phyloP scores from a whole-genome alignment of 2,329 filamentous ascomycete genomes.

The Paracamarosporium sp. region DNA sequence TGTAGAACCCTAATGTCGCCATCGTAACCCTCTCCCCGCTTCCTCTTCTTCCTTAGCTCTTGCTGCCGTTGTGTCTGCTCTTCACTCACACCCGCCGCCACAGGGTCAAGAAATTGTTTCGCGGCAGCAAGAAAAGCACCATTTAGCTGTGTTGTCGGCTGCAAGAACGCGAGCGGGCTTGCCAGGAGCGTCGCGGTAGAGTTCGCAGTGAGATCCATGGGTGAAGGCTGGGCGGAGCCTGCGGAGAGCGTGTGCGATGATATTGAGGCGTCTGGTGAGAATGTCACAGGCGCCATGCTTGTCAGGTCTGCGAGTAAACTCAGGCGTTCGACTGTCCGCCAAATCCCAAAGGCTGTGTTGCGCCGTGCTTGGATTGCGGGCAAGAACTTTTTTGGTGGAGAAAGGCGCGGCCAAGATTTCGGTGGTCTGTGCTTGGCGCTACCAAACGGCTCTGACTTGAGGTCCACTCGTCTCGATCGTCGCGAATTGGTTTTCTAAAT shows the following conservation, averaged over 20 bases:
- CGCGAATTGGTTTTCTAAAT: too few species aligned
- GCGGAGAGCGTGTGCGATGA: slow-evolving; percentile 49
- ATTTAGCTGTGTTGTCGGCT: slow-evolving; percentile 71
- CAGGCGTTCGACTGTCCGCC: background rate
- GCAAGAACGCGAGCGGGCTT: slow-evolving; percentile 77
- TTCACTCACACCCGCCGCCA: slow-evolving; percentile 76
- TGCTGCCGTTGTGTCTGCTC: slow-evolving; percentile 73
- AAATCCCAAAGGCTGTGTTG: background rate
- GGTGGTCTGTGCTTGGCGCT: slow-evolving; percentile 8
- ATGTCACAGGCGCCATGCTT: slow-evolving; percentile 41
- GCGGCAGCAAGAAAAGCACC: slow-evolving; percentile 74
- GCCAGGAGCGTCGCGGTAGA: slow-evolving; percentile 66
- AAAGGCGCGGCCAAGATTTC: slow-evolving; percentile 10
- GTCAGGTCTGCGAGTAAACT: slow-evolving; percentile 7
- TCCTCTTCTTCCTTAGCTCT: slow-evolving; percentile 76
- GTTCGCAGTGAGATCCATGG: slow-evolving; percentile 46
- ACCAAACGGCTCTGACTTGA: background rate
- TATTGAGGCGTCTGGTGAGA: slow-evolving; percentile 48
- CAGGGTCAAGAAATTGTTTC: slow-evolving; percentile 80
- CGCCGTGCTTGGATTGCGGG: background rate
- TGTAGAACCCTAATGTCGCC: slow-evolving; percentile 66
- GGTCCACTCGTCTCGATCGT: too few species aligned
- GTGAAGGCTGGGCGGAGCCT: slow-evolving; percentile 33
- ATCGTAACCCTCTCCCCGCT: slow-evolving; percentile 63
- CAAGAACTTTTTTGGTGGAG: slow-evolving; percentile 12